phyloP scores from a whole-genome alignment of 306 rosid species.

The Leucaena leucocephala region DNA sequence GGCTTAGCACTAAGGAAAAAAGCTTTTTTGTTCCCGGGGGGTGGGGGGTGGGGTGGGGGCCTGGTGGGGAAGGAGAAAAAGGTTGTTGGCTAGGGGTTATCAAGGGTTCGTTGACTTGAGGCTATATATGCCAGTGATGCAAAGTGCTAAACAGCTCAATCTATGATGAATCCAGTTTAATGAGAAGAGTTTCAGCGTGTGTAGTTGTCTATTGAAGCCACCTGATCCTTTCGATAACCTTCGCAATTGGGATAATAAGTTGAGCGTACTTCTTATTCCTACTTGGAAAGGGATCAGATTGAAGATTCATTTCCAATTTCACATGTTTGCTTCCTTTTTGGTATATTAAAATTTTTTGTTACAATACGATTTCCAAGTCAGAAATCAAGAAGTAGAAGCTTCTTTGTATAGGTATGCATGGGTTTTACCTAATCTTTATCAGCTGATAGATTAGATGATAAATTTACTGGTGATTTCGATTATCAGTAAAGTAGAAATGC shows the following conservation, averaged over 20 bases:
- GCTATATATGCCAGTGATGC: not conserved
- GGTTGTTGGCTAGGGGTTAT: not conserved
- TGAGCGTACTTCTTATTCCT: not conserved
- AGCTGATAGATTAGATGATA: not conserved
- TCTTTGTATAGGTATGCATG: constrained; percentile 5
- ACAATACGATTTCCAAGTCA: not conserved
- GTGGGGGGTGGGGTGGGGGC: no score
- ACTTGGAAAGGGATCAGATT: not conserved
- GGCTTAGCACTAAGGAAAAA: not conserved
- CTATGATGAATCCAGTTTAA: not conserved
- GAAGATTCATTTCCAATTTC: not conserved
- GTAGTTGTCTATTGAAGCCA: not conserved
- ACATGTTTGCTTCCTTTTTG: not conserved
- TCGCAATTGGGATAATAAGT: not conserved
- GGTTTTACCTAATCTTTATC: not conserved
- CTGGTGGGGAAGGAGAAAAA: not conserved
- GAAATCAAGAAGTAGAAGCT: constrained; percentile 8
- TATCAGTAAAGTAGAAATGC: not conserved
- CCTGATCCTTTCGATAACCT: not conserved
- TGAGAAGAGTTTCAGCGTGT: not conserved
- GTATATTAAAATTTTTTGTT: not conserved
- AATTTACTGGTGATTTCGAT: not conserved
- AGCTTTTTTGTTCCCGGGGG: no score
- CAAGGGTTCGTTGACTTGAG: not conserved
- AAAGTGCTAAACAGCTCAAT: not conserved